A percentile compares a stretch with the other conserved stretches of the same genome.
Conservation (phyloP, 345 rosid species). For the Cardiospermum halicacabum region DNA sequence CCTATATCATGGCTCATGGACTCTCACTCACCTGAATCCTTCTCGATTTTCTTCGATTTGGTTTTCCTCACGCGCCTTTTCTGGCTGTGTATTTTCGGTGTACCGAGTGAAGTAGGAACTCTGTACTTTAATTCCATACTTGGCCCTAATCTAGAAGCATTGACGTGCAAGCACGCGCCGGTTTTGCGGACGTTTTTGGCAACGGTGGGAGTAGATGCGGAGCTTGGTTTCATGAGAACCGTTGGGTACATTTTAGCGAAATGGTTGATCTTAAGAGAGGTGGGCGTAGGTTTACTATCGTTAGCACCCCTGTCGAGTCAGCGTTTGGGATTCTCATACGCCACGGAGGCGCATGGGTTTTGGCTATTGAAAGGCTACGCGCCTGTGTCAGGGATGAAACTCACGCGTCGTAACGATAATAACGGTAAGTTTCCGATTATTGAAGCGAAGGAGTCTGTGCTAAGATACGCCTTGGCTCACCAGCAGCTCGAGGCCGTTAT, state of each 20-base stretch:
- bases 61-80: constrained; percentile 66
- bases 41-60: constrained; percentile 64
- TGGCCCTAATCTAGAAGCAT: constrained; percentile 47
- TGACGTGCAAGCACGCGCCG: constrained; percentile 37
- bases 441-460: constrained; percentile 56
- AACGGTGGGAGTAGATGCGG: constrained; percentile 62
- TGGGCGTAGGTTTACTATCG: constrained; percentile 54
- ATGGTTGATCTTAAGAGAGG: constrained; percentile 63
- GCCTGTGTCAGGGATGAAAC: constrained; percentile 57
- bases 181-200: constrained; percentile 60
- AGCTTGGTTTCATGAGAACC: constrained; percentile 70
- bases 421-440: constrained; percentile 31
- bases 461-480: constrained; percentile 71
- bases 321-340: constrained; percentile 50
- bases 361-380: constrained; percentile 74
- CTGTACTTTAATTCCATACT: constrained; percentile 58
- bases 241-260: constrained; percentile 72
- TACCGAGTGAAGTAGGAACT: constrained; percentile 69
- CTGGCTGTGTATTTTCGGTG: constrained; percentile 64
- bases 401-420: constrained; percentile 26
- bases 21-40: constrained; percentile 69
- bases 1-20: constrained; percentile 78
- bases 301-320: constrained; percentile 29
- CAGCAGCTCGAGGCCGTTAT: constrained; percentile 72
- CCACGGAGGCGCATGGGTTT: constrained; percentile 70